Base-by-base conservation (phyloP, 495 filamentous ascomycete species). In the Amphirosellinia nigrospora region DNA sequence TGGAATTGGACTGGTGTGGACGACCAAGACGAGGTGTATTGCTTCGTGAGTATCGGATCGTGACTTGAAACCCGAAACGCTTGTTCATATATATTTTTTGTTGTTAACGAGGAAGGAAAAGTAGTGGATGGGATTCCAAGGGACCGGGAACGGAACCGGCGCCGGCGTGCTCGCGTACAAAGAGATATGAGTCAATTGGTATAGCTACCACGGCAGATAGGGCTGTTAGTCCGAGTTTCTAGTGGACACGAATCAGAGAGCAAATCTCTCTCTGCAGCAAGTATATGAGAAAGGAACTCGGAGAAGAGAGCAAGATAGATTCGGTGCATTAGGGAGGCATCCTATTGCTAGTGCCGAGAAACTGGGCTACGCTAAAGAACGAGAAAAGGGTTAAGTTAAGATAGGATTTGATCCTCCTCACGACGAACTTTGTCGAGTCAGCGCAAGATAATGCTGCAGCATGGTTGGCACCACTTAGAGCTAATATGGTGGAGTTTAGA, bases 381-480 rank as follows among this genome's bases (percentile, higher is more conserved):
- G 2, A 28, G 9, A 23, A 65, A 43, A 53, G 30, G 21, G 43
- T 53, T 32, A 53, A 52, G 43, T 53, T 32, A 53, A 52, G 62
- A 65, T 65, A 39, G 46, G 13, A 34, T 36, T 41, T 32, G 19
- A 53, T 30, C 32, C 32, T 53, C 63, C 34, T 65, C 63, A 65
- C 46, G 45, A 53, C 45, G 34, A 41, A 53, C 32, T 50, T 59
- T 60, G 66, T 28, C 66, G 56, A 62, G 66, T 69, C 66, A 62
- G 56, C 30, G 43, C 48, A 64, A 64, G 70, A 75, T 77, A 75
- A 71, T 72, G 66, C 71, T 72, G 66, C 71, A 74, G 71, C 73
- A 75, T 77, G 69, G 41, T 16, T 68, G 55, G 72, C 72, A 74
- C 73, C 73, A 73, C 63, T 77, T 50, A 68, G 71, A 72, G 46